Conservation (phyloP, 2,329 filamentous ascomycete species). For the Neurospora sp. region DNA sequence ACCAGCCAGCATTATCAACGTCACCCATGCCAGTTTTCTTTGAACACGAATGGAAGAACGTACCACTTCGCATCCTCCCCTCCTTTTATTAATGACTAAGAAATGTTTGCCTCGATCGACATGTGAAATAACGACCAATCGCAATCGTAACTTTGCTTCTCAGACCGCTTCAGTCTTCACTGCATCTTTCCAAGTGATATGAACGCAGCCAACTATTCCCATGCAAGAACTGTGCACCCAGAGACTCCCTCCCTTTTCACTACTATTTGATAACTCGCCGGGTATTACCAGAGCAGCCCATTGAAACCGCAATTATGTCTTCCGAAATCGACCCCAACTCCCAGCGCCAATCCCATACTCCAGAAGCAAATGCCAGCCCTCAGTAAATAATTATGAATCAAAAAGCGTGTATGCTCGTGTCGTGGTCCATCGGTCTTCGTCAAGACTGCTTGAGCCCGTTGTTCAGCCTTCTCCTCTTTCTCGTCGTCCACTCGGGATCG, state of each 20-base stretch:
- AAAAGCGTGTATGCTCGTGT: neutral
- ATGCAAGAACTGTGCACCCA: neutral
- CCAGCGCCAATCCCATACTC: neutral
- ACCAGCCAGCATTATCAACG: neutral
- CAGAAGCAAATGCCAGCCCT: neutral
- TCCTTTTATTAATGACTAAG: neutral
- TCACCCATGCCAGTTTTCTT: neutral
- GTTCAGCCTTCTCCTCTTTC: conserved; percentile 2
- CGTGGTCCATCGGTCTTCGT: conserved; percentile 1
- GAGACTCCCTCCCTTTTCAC: neutral
- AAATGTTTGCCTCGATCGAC: neutral
- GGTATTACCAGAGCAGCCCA: neutral
- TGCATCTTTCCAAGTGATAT: neutral
- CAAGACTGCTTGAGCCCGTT: conserved; percentile 6
- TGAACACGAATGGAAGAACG: neutral
- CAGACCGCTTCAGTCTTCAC: neutral
- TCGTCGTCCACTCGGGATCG: conserved; percentile 46
- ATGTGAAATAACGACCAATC: neutral
- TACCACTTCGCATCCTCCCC: neutral
- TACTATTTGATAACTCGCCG: neutral
- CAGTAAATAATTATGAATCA: neutral
- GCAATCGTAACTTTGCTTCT: neutral
- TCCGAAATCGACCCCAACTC: neutral
- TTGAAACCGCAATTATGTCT: neutral
- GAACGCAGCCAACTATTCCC: neutral